Evolutionary conservation across 2,329 filamentous ascomycete genomes (phyloP).

Genomic region (Exophiala sideris): DNA sequence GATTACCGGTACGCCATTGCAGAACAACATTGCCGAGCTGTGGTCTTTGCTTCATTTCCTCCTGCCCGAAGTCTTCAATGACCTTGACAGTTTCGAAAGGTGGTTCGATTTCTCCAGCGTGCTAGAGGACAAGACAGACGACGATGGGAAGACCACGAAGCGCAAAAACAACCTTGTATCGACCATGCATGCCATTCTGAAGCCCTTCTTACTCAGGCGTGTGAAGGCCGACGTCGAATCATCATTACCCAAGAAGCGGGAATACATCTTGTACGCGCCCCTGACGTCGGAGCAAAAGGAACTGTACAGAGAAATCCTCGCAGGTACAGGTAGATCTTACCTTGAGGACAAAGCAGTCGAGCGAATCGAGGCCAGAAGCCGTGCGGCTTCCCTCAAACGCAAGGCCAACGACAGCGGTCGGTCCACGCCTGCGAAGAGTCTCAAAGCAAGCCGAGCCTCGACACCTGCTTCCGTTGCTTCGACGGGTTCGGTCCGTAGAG

Average conservation of each 20-base stretch:
- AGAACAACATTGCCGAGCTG: constrained; percentile 91
- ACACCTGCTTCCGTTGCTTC: constrained; percentile 61
- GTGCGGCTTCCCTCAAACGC: constrained; percentile 55
- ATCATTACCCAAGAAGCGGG: constrained; percentile 89
- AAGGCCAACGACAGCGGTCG: constrained; percentile 47
- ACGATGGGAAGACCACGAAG: constrained; percentile 70
- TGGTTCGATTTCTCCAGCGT: constrained; percentile 98
- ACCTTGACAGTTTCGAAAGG: constrained; percentile 85
- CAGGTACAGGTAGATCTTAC: constrained; percentile 61
- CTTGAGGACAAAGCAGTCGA: constrained; percentile 51
- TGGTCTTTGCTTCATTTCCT: constrained; percentile 96
- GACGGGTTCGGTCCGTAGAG: constrained; percentile 50
- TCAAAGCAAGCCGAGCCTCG: constrained; percentile 69
- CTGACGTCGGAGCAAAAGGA: constrained; percentile 89
- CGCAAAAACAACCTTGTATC: constrained; percentile 74
- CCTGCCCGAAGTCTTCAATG: constrained; percentile 86
- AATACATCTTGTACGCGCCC: constrained; percentile 92
- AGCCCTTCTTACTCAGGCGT: constrained; percentile 81
- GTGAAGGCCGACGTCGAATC: constrained; percentile 92
- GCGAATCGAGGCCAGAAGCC: constrained; percentile 42
- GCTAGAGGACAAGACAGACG: constrained; percentile 74
- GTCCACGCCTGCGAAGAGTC: constrained; percentile 63
- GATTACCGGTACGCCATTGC: constrained; percentile 90
- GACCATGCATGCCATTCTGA: constrained; percentile 88
- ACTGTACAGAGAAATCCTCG: constrained; percentile 80